Evolutionary conservation across 768 basidiomycete species (phyloP), one percentile per base, ranked within the genome.

Genomic region (Tubosaeta sp.): DNA sequence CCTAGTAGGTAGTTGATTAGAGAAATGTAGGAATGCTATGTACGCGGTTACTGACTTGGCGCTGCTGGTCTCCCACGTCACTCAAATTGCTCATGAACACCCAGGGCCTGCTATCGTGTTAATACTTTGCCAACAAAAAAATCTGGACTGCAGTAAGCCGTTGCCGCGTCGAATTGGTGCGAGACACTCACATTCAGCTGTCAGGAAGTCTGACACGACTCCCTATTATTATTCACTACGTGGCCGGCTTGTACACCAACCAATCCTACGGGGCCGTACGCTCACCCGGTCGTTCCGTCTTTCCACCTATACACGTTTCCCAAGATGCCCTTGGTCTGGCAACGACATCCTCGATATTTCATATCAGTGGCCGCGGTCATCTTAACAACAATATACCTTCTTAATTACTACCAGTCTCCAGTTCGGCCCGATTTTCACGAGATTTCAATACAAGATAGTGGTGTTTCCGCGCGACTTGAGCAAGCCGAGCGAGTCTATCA

Each of bases 281-380:
- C 54, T 39, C 46, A 27, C 9, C 41, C 60, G 46, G 14, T 51
- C 46, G 1, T 48, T 52, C 47, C 41, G 6, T 47, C 49, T 22
- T 25, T 13, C 41, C 24, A 21, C 48, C 29, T 14, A 36, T 35
- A 46, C 22, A 50, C 55, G 27, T 27, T 14, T 39, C 22, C 46
- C 19, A 61, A 51, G 44, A 70, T 70, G 69, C 67, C 67, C 31
- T 48, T 44, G 24, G 48, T 56, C 27, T 71, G 70, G 69, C 62
- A 69, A 50, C 73, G 78, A 50, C 79, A 82, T 61, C 81, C 81
- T 25, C 76, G 79, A 57, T 82, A 81, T 65, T 63, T 71, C 51
- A 52, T 80, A 51, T 62, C 74, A 58, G 65, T 79, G 44, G 63
- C 72, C 31, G 42, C 73, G 50, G 65, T 73, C 35, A 71, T 80